Base-by-base conservation (phyloP, 2,329 filamentous ascomycete genomes). In the Hirsutella rhossiliensis region DNA sequence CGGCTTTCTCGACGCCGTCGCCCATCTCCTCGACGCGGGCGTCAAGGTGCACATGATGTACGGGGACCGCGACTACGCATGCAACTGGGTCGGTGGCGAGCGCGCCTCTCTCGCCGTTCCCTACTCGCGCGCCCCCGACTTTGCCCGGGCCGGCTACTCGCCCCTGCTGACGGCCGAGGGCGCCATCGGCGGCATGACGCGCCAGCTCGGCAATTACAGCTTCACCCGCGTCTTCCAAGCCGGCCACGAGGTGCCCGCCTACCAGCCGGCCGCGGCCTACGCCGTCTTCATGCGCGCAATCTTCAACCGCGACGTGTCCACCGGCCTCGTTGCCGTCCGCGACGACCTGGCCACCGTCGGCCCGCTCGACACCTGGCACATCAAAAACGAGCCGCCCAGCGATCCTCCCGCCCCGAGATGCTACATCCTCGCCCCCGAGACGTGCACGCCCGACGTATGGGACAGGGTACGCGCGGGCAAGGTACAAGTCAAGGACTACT, bases 41-140 rank as follows among this genome's bases (percentile, higher is more conserved):
- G 74, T 87, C 39, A 79, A 78, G 30, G 77, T 92, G 9, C 80
- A 82, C 11, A 65, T 90, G 50, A 73, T 87, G 51, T 86, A 89
- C 59, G 76, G 75, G 18, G 75, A 78, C 53, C 62, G 73, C 45
- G 76, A 80, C 56, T 78, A 73, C 52, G 70, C 74, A 43, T 79
- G 75, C 58, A 78, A 78, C 57, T 80, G 81, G 59, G 66, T 82
- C 50, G 85, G 86, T 28, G 85, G 83, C 20, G 73, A 90, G 60
- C 76, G 76, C 2, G 70, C 84, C 36, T 83, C 79, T 6, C 66
- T 87, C 2, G 72, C 75, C 2, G 63, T 87, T 0, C 68, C 75
- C n/a, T 68, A 73, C 18, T 63, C 68, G 23, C 61, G 69, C 42
- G 57, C 62, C 9, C 48, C 56, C 23, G 51, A 60, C 15, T 78